Evolutionary conservation across 1,139 yeast species (phyloP), one percentile per base, ranked within the genome.

Genomic region (Kazachstania sp.): DNA sequence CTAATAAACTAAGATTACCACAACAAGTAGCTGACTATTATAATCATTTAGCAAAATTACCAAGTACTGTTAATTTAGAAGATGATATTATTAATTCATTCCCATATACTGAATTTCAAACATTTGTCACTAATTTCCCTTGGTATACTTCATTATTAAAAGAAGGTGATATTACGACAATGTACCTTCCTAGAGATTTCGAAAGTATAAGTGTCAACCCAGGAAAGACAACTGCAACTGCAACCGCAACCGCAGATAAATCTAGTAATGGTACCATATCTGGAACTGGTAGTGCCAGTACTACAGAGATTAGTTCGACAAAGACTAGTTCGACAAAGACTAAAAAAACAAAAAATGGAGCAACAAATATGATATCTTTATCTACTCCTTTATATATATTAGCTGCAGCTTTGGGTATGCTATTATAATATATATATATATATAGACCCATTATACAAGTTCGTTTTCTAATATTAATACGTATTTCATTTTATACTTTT

Each of bases 71-170:
- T 9, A 58, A 58, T 19, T 53, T 70, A 28, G 55, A 66, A 29
- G 54, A 66, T 2, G 61, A 65, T 42, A 58, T 72, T 39, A 55
- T 66, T 9, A 52, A 53, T 16, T 50, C 57, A 7, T 73, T 74
- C 54, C 78, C 78, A 20, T 70, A 73, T 47, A 55, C 63, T 1
- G 71, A 66, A 6, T 73, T 74, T 51, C 49, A 63, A 29, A 69
- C 75, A 1, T 69, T 70, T 54, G 63, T 71, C 16, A 61, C 72
- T 1, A 62, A 60, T 3, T 71, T 74, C 51, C 73, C 75, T 3
- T 72, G 77, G 77, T 71, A 72, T 51, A 41, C 65, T 1, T 60
- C 67, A 1, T 49, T 72, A 30, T 45, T 73, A 39, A 39, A 52
- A 1, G 63, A 56, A 1, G 72, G 67, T 6, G 62, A 62, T 4